Evolutionary conservation across 352 stramenopile species (phyloP).

Genomic region (Pythium chondricola): DNA sequence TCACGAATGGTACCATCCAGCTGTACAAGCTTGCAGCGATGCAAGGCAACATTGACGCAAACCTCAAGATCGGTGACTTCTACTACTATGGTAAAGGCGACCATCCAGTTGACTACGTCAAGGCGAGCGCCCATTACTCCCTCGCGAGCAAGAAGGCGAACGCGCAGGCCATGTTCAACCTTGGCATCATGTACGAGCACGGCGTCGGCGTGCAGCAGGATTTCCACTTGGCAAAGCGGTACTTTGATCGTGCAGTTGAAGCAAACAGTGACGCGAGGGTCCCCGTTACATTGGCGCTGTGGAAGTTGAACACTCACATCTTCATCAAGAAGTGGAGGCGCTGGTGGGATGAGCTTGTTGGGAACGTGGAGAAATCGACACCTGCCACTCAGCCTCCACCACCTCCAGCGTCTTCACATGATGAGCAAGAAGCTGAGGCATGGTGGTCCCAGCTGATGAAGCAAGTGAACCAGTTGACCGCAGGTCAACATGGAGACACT

Average conservation of each 20-base stretch:
- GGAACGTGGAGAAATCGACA: constrained; percentile 25
- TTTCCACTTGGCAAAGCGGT: constrained; percentile 89
- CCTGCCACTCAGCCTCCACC: constrained; percentile 7
- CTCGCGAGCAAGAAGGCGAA: constrained; percentile 80
- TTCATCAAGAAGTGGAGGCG: constrained; percentile 43
- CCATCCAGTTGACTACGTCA: constrained; percentile 49
- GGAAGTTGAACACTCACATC: constrained; percentile 70
- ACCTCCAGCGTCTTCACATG: not conserved
- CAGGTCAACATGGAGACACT: not conserved
- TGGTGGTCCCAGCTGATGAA: constrained; percentile 3
- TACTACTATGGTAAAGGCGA: constrained; percentile 85
- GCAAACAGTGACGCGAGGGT: constrained; percentile 72
- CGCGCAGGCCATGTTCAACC: constrained; percentile 90
- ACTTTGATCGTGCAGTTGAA: constrained; percentile 79
- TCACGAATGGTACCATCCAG: constrained; percentile 42
- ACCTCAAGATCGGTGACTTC: constrained; percentile 89
- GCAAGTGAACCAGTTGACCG: constrained; percentile 13
- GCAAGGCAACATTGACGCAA: constrained; percentile 90
- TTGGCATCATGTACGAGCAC: constrained; percentile 86
- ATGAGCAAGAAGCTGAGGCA: not conserved
- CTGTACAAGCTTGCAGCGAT: constrained; percentile 69
- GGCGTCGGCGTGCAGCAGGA: constrained; percentile 79
- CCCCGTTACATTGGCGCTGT: constrained; percentile 75
- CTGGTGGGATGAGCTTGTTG: constrained; percentile 55
- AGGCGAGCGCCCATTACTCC: constrained; percentile 83